Evolutionary conservation across 495 filamentous ascomycete genomes (phyloP), one percentile per base, ranked within the genome.

Genomic region (Aspergillus carlsbadensis): DNA sequence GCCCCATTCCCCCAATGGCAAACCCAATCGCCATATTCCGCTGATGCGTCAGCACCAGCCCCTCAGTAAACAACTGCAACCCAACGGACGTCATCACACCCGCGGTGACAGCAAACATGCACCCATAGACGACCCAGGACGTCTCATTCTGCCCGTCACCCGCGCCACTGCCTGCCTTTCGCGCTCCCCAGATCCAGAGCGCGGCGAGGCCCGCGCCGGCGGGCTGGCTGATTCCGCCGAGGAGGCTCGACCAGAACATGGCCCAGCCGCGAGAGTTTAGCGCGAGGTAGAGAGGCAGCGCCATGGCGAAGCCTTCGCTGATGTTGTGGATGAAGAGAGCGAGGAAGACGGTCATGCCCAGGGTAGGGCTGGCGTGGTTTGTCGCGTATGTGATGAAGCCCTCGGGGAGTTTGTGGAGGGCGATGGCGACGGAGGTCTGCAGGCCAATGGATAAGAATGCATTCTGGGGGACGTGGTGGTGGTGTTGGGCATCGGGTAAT

Each of bases 301-400:
- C 90, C 82, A 98, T 87, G 57, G 90, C 89, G 67, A 98, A 98
- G 15, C 94, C 94, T 72, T 98, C 94, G 43, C 91, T 88, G 58
- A 98, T 96, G 72, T 98, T 98, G 77, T 98, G 94, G 57, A 98
- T 92, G 65, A 94, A 96, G 3, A 98, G 82, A 1, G 94, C 94
- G 61, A 98, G 80, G 76, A 98, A 98, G 33, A 98, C 89, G 34
- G 90, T 85, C 64, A 96, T 81, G 11, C 95, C 94, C 2, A 98
- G 85, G 1, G 77, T 75, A 0, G 94, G 91, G 64, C 88, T 96
- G 29, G 91, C 95, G 59, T 98, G 95, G 70, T 98, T 98, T 11
- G 94, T 97, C 8, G 94, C 93, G 69, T 94, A 98, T 26, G 95
- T 98, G 54, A 98, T 97, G 73, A 98, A 98, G 24, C 94, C 94